A percentile compares a stretch with the other conserved stretches of the same genome.
Evolutionary conservation across 208 protist genomes (phyloP).

Genomic region (Crithidia thermophila): DNA sequence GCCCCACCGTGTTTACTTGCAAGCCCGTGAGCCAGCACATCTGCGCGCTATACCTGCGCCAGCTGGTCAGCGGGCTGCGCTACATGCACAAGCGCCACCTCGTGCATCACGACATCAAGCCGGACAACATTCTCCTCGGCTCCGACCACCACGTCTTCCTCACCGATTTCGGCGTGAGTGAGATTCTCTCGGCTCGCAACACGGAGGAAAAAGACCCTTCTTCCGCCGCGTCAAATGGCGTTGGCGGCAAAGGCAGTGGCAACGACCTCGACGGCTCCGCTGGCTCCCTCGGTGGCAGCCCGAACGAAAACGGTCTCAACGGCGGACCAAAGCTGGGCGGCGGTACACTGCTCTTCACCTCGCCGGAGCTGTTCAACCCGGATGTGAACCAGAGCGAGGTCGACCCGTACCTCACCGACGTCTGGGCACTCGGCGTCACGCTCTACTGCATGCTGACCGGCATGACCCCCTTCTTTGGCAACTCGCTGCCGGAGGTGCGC

Average conservation of each 20-base stretch:
- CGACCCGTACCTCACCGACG: conserved; percentile 64
- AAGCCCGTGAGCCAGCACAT: conserved; percentile 41
- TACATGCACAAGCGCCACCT: conserved; percentile 80
- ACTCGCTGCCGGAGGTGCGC: conserved; percentile 43
- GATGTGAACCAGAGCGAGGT: conserved; percentile 17
- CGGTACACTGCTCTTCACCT: conserved; percentile 74
- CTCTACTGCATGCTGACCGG: conserved; percentile 85
- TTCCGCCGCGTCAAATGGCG: neutral
- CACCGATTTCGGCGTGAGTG: conserved; percentile 80
- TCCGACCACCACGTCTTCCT: conserved; percentile 60
- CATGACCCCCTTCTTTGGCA: conserved; percentile 64
- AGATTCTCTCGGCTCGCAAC: conserved; percentile 44
- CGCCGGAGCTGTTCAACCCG: conserved; percentile 61
- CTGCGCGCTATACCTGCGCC: conserved; percentile 61
- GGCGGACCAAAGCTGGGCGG: conserved; percentile 35
- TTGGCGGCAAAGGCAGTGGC: neutral
- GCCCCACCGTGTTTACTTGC: conserved; percentile 44
- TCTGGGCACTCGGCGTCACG: conserved; percentile 86
- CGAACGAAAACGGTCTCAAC: no score
- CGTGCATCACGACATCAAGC: conserved; percentile 86
- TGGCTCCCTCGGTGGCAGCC: no score
- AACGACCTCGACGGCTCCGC: no score
- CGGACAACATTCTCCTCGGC: conserved; percentile 77
- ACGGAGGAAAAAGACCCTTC: neutral
- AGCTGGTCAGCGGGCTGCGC: conserved; percentile 73